Percentiles rank a stretch among this genome's conserved stretches.
These are phyloP conservation scores for Colletotrichum theobromicola DNA, from an alignment of 2,329 filamentous ascomycete genomes.

Conservation along the genomic window DNA sequence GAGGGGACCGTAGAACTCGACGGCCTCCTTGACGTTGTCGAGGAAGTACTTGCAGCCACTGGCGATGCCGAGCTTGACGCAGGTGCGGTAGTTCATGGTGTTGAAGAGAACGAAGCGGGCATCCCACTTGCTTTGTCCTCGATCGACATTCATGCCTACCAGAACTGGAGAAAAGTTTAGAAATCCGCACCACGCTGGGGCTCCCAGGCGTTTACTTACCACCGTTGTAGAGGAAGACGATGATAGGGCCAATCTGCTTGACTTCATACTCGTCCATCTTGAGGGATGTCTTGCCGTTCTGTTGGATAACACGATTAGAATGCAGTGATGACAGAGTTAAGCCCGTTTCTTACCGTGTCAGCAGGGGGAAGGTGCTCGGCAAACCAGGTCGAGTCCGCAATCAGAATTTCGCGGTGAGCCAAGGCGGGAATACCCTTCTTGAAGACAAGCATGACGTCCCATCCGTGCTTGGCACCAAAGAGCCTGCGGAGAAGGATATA, in stretches of 20 bases:
- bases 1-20: background rate
- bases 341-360: slow-evolving; percentile 26
- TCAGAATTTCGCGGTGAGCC: slow-evolving; percentile 37
- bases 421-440: background rate
- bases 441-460: slow-evolving; percentile 1
- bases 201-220: slow-evolving; percentile 26
- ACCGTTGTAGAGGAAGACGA: slow-evolving; percentile 40
- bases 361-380: slow-evolving; percentile 34
- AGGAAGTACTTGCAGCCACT: slow-evolving; percentile 17
- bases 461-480: background rate
- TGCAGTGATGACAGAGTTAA: background rate
- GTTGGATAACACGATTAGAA: background rate
- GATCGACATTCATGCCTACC: background rate
- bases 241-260: slow-evolving; percentile 21
- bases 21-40: background rate
- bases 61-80: slow-evolving; percentile 30
- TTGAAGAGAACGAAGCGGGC: slow-evolving; percentile 35
- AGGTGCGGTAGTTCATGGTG: slow-evolving; percentile 35
- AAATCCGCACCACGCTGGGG: background rate
- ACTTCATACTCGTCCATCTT: background rate
- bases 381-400: slow-evolving; percentile 37
- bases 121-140: slow-evolving; percentile 25
- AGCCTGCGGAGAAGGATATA: background rate
- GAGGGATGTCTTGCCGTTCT: slow-evolving; percentile 32
- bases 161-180: background rate